A percentile compares a stretch with the other conserved stretches of the same genome.
Evolutionary conservation across 1,284 basidiomycete genomes (phyloP).

Genomic region (Apiotrichum porosum): DNA sequence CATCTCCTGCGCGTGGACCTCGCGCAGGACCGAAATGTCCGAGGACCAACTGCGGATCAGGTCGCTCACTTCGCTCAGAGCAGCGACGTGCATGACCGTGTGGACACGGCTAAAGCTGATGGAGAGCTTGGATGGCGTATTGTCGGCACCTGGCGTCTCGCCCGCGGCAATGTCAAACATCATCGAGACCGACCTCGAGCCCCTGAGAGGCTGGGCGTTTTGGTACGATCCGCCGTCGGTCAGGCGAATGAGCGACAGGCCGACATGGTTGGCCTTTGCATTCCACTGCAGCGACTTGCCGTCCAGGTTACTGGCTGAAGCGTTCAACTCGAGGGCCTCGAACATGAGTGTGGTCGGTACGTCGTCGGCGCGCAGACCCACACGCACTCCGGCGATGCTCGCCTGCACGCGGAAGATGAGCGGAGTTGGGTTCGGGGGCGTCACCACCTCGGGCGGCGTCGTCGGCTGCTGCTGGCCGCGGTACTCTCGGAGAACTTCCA

Average conservation of each 20-base stretch:
- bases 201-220: slow-evolving; percentile 53
- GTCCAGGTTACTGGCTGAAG: slow-evolving; percentile 24
- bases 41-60: slow-evolving; percentile 70
- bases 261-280: slow-evolving; percentile 41
- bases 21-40: slow-evolving; percentile 66
- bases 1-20: slow-evolving; percentile 68
- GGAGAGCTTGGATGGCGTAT: slow-evolving; percentile 42
- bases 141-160: slow-evolving; percentile 34
- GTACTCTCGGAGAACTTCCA: slow-evolving; percentile 25
- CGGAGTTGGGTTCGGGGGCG: not conserved
- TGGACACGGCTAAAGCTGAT: slow-evolving; percentile 69
- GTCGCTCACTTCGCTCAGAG: slow-evolving; percentile 79
- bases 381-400: slow-evolving; percentile 30
- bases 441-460: not conserved
- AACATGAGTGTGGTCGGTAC: slow-evolving; percentile 40
- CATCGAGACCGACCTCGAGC: slow-evolving; percentile 73
- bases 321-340: slow-evolving; percentile 35
- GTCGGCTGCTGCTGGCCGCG: not conserved
- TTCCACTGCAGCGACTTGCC: slow-evolving; percentile 31
- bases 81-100: slow-evolving; percentile 86
- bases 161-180: slow-evolving; percentile 61
- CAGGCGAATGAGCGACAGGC: slow-evolving; percentile 30
- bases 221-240: slow-evolving; percentile 16
- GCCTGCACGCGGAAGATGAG: slow-evolving; percentile 25
- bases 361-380: slow-evolving; percentile 42